These are phyloP conservation scores for Tolypocladium tropicale DNA, from an alignment of 2,329 filamentous ascomycete genomes.

Conservation along the genomic window DNA sequence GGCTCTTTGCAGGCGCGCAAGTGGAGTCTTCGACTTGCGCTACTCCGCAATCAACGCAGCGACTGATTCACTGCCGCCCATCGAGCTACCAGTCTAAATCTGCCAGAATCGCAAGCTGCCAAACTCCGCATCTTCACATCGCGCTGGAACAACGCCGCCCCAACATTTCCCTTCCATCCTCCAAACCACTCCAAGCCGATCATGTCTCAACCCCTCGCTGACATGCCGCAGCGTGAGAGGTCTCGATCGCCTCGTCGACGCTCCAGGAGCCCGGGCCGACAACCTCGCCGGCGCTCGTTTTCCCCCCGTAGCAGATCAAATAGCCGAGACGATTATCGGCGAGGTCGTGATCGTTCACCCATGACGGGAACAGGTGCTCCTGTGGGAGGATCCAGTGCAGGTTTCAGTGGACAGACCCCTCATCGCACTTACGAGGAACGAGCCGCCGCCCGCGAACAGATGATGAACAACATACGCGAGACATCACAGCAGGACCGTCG, in stretches of 20 bases:
- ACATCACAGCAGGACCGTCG: slow-evolving; percentile 97
- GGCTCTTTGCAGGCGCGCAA: slow-evolving; percentile 2
- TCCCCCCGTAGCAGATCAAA: slow-evolving; percentile 67
- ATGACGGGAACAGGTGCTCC: slow-evolving; percentile 66
- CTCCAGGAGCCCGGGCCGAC: slow-evolving; percentile 71
- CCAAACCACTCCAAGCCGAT: not conserved
- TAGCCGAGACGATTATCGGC: slow-evolving; percentile 68
- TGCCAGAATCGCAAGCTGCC: not conserved
- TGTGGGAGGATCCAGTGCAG: slow-evolving; percentile 59
- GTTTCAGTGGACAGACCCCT: slow-evolving; percentile 48
- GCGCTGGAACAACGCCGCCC: not conserved
- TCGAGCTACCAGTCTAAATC: not conserved
- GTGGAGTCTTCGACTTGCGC: not conserved
- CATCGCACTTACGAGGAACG: slow-evolving; percentile 80
- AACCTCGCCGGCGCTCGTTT: slow-evolving; percentile 63
- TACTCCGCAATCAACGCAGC: not conserved
- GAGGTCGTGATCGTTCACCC: slow-evolving; percentile 68
- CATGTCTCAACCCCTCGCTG: slow-evolving; percentile 7
- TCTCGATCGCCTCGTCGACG: slow-evolving; percentile 70
- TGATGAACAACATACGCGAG: slow-evolving; percentile 91
- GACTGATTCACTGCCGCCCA: not conserved
- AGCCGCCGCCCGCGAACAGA: slow-evolving; percentile 74
- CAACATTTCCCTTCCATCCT: not conserved
- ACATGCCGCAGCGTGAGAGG: slow-evolving; percentile 62
- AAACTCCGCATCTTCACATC: not conserved